phyloP scores from a whole-genome alignment of 495 filamentous ascomycete genomes.

The Aspergillus indologenus region DNA sequence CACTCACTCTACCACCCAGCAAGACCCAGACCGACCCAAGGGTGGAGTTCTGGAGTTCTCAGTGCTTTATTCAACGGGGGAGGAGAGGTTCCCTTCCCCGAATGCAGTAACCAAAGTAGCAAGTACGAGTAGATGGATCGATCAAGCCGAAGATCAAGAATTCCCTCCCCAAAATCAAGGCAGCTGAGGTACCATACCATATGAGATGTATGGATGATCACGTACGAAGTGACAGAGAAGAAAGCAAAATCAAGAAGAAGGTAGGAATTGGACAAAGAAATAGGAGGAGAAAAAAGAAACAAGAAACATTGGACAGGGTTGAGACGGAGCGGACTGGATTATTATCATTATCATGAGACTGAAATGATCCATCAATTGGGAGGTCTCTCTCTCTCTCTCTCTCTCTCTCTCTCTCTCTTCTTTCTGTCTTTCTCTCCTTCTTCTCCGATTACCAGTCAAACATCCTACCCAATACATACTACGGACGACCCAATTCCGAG shows the following conservation, averaged over 20 bases:
- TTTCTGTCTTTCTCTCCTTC: too few species aligned
- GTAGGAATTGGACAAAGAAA: too few species aligned
- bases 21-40: not conserved
- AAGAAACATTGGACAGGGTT: conserved; percentile 12
- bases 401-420: too few species aligned
- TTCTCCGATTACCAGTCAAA: not conserved
- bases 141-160: not conserved
- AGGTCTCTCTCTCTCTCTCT: not conserved
- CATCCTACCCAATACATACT: not conserved
- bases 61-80: not conserved
- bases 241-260: not conserved
- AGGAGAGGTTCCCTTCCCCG: not conserved
- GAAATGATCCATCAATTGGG: not conserved
- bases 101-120: not conserved
- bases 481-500: not conserved
- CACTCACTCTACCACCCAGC: not conserved
- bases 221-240: not conserved
- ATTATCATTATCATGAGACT: not conserved
- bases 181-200: not conserved
- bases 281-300: conserved; percentile 15
- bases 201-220: not conserved
- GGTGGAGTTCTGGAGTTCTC: not conserved
- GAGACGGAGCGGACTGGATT: not conserved
- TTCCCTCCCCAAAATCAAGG: not conserved
- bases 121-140: not conserved